Evolutionary conservation across 1,284 basidiomycete genomes (phyloP), one percentile per base, ranked within the genome.

Genomic region (Meira miltonrushii): DNA sequence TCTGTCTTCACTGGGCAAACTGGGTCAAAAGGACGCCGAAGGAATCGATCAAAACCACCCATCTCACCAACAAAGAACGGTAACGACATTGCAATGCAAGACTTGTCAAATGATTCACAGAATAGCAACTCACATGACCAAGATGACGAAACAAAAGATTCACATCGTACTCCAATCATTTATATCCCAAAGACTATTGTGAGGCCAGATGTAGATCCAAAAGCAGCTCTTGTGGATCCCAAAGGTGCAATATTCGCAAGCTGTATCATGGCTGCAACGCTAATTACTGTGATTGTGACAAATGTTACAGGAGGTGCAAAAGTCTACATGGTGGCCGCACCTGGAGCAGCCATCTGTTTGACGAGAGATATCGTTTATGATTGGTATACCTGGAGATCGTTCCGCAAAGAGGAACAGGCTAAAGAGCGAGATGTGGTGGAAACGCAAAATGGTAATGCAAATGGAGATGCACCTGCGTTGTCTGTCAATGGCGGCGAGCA

Each of bases 261-360:
- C 4, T 63, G 71, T 0, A 69, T 84, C 38, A 80, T 88, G 61
- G 68, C 82, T 0, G 72, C 81, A 0, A 85, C 86, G 2, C 80
- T 88, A 7, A 81, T 79, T 2, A 79, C 83, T 0, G 80, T 88
- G 1, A 82, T 87, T 1, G 85, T 82, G 1, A 84, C 85, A 57
- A 84, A 80, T 65, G 80, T 80, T 39, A 79, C 84, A 0, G 79
- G 81, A 28, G 82, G 79, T 46, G 82, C 82, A 57, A 81, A 83
- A 55, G 90, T 84, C 2, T 84, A 82, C 64, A 69, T 75, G 80
- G 87, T 97, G 50, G 89, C 87, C 1, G 82, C 91, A n/a, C 92
- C 94, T 0, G 92, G 92, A 38, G 92, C 92, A 0, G 77, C 84
- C 1, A 77, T 85, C 54, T 89, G 90, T 74, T 82, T 90, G 46